These are phyloP conservation scores for Fomitiporia mediterranea DNA, from an alignment of 1,284 basidiomycete genomes.

Conservation along the genomic window DNA sequence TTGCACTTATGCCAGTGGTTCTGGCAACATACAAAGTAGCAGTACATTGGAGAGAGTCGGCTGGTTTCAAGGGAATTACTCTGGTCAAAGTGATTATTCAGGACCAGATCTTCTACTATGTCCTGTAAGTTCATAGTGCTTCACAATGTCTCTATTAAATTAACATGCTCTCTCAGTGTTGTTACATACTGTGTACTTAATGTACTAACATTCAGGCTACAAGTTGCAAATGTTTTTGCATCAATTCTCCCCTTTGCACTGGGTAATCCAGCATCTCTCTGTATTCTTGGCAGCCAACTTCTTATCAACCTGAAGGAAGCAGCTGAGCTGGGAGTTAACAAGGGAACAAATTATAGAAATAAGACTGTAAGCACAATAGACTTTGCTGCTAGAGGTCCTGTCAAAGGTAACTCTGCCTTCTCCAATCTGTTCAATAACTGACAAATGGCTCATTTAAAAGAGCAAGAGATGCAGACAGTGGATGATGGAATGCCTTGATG, in stretches of 20 bases:
- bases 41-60: background rate
- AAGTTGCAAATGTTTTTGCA: background rate
- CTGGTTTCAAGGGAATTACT: background rate
- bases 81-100: constrained; percentile 6
- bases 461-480: no score
- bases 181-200: background rate
- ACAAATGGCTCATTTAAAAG: no score
- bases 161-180: background rate
- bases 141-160: no score
- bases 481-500: no score
- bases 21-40: background rate
- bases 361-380: no score
- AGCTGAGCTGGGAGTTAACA: background rate
- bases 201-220: background rate
- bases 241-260: background rate
- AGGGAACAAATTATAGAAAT: constrained; percentile 13
- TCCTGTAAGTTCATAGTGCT: background rate
- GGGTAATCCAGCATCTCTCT: background rate
- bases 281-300: background rate
- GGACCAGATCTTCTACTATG: background rate
- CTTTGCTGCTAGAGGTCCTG: no score
- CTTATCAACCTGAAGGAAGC: background rate
- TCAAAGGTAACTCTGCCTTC: no score
- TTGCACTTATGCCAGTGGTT: background rate
- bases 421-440: no score